These are phyloP conservation scores for Xanthoceras sorbifolium DNA, from an alignment of 345 rosid species.

Conservation along the genomic window DNA sequence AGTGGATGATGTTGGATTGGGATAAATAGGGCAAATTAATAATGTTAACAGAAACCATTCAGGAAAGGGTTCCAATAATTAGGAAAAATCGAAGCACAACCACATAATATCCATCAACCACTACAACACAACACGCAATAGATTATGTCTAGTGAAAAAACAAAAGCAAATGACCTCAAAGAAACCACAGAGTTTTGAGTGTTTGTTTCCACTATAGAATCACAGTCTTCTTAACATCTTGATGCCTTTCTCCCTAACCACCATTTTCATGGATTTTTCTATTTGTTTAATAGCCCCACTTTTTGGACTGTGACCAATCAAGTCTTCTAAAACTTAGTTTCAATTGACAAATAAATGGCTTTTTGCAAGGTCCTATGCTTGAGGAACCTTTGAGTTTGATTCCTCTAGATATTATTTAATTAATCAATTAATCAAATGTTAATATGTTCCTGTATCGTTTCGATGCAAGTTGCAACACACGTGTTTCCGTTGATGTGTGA, in stretches of 20 bases:
- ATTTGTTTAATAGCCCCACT: not conserved
- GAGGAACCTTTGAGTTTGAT: not conserved
- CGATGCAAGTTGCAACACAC: too few relatives aligned
- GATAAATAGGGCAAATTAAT: not conserved
- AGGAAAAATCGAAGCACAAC: not conserved
- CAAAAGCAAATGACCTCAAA: not conserved
- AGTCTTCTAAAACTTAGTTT: not conserved
- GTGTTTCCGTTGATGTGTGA: too few relatives aligned
- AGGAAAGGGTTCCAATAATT: not conserved
- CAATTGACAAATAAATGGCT: not conserved
- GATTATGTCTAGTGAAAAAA: not conserved
- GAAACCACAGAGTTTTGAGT: not conserved
- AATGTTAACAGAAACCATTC: not conserved
- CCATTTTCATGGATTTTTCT: not conserved
- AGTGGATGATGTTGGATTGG: not conserved
- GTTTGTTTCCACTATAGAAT: constrained; percentile 22
- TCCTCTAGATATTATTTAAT: not conserved
- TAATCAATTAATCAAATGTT: not conserved
- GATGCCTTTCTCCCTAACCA: constrained; percentile 5
- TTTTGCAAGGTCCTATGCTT: not conserved
- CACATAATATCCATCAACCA: not conserved
- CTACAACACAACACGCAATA: not conserved
- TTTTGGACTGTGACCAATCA: not conserved
- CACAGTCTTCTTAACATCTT: not conserved
- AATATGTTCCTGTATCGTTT: not conserved